These are phyloP conservation scores for Aureobasidium subglaciale DNA, from an alignment of 2,329 filamentous ascomycete species.

Conservation along the genomic window DNA sequence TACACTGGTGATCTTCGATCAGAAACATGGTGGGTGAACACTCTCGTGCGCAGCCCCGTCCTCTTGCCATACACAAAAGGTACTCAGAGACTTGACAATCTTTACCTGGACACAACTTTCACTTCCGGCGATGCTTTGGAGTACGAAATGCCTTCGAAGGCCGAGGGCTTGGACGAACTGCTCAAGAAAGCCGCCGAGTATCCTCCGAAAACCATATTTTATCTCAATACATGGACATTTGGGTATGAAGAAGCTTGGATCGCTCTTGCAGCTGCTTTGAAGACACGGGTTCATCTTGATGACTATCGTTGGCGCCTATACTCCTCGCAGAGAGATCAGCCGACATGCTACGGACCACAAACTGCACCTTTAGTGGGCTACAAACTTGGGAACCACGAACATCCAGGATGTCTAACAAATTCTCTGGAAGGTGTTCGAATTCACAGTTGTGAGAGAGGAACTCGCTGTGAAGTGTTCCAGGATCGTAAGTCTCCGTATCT, in stretches of 20 bases:
- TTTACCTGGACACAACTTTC: constrained; percentile 89
- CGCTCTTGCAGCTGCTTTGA: constrained; percentile 63
- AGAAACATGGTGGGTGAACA: constrained; percentile 79
- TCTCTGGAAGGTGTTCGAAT: constrained; percentile 54
- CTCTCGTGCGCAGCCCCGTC: constrained; percentile 61
- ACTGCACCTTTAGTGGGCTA: constrained; percentile 66
- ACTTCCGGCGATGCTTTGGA: constrained; percentile 45
- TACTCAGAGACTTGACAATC: constrained; percentile 62
- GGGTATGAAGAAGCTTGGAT: constrained; percentile 92
- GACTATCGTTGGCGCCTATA: constrained; percentile 73
- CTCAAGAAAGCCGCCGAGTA: constrained; percentile 61
- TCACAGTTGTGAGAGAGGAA: constrained; percentile 79
- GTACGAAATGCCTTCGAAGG: constrained; percentile 54
- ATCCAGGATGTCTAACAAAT: constrained; percentile 65
- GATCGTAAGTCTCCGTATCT: constrained; percentile 20
- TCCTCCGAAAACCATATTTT: constrained; percentile 68
- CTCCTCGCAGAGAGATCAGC: constrained; percentile 44
- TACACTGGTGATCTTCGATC: constrained; percentile 87
- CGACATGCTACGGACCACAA: constrained; percentile 47
- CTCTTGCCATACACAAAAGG: constrained; percentile 67
- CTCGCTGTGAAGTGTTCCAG: constrained; percentile 49
- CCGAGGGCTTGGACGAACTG: constrained; percentile 68
- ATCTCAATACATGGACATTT: constrained; percentile 85
- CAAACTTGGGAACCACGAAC: constrained; percentile 62
- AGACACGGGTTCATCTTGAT: constrained; percentile 72